Conservation (phyloP, 2,329 filamentous ascomycete species). For the Colletotrichum lini region DNA sequence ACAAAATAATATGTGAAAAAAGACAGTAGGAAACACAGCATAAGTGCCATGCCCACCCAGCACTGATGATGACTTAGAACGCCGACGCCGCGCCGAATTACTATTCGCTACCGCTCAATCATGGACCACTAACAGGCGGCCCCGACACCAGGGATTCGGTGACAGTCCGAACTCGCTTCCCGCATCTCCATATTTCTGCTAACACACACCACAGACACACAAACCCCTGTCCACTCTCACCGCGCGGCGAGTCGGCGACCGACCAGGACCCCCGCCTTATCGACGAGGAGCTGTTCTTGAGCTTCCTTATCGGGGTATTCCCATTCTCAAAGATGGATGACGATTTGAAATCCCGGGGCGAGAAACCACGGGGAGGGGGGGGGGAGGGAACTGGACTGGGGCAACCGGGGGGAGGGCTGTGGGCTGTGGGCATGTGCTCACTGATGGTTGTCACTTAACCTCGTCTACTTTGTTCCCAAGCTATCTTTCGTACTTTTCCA, state of each 20-base stretch:
- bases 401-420: background rate
- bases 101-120: too few relatives aligned
- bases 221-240: background rate
- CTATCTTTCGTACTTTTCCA: background rate
- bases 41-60: too few relatives aligned
- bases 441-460: background rate
- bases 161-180: conserved; percentile 28
- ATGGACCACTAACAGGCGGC: background rate
- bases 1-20: too few relatives aligned
- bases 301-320: conserved; percentile 38
- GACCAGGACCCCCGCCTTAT: conserved; percentile 27
- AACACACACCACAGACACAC: background rate
- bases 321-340: conserved; percentile 28
- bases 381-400: background rate
- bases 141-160: conserved; percentile 19
- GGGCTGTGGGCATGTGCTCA: background rate
- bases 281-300: conserved; percentile 19
- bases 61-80: background rate
- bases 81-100: background rate
- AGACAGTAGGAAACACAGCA: too few relatives aligned
- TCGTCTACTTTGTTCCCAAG: background rate
- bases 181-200: background rate
- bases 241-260: background rate
- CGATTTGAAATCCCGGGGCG: conserved; percentile 39
- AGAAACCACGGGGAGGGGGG: background rate